A percentile compares a stretch with the other conserved stretches of the same genome.
phyloP scores from a whole-genome alignment of 257 asterid genomes.

The Solanum ahanhuiri region DNA sequence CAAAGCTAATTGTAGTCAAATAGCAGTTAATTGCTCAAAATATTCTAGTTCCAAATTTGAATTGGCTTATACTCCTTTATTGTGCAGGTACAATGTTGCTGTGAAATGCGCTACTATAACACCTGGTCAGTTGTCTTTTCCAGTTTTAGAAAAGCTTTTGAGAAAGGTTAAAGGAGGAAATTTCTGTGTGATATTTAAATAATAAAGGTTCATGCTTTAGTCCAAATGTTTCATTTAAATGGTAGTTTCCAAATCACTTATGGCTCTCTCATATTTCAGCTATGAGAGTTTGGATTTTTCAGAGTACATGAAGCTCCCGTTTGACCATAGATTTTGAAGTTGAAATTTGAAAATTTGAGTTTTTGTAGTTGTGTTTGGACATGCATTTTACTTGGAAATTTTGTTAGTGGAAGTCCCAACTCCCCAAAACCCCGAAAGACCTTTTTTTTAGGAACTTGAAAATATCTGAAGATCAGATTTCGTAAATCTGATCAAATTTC shows the following conservation, averaged over 20 bases:
- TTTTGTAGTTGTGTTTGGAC: background rate
- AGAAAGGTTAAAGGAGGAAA: background rate
- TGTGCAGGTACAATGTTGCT: constrained; percentile 79
- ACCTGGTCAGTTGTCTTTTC: constrained; percentile 47
- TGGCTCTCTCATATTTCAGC: background rate
- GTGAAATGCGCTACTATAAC: constrained; percentile 95
- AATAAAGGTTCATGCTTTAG: background rate
- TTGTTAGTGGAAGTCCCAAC: background rate
- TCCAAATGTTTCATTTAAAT: background rate
- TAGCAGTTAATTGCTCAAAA: background rate
- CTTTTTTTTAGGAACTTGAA: background rate
- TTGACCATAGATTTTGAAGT: background rate
- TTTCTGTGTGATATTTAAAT: background rate
- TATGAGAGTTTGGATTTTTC: background rate
- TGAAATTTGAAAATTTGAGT: background rate
- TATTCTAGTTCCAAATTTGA: background rate
- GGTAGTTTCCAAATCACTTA: background rate
- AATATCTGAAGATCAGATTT: background rate
- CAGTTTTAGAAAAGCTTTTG: background rate
- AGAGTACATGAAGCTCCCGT: background rate
- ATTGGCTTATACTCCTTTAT: background rate
- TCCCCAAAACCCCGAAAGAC: background rate
- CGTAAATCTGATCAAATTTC: background rate
- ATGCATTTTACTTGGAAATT: background rate
- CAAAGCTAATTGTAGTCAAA: background rate